A percentile compares a stretch with the other conserved stretches of the same genome.
Evolutionary conservation across 139 green algal genomes (phyloP).

Genomic region (Tetradesmus obliquus): DNA sequence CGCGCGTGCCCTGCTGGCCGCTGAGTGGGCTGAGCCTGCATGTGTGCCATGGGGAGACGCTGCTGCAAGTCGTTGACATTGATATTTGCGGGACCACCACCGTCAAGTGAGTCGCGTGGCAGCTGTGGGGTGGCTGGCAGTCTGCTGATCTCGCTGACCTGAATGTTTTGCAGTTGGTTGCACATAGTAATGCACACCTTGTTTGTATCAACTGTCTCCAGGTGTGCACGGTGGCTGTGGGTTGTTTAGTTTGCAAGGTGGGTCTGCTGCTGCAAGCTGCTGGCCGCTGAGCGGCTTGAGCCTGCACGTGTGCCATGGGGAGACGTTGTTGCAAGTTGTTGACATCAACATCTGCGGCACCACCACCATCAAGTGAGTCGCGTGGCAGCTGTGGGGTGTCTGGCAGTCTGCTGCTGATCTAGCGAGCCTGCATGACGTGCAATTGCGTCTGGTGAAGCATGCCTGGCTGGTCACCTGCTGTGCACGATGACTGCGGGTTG

Average conservation of each 20-base stretch:
- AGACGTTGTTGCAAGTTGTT: neutral
- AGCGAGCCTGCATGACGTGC: no score
- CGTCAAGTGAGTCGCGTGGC: neutral
- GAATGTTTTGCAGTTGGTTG: no score
- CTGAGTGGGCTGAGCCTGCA: neutral
- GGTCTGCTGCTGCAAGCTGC: no score
- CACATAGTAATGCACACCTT: no score
- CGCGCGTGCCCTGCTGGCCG: conserved; percentile 3
- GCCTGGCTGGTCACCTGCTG: no score
- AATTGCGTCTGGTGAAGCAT: no score
- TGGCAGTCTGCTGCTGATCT: no score
- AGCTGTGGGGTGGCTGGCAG: neutral
- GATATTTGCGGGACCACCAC: neutral
- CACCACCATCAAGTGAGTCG: neutral
- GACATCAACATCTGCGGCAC: conserved; percentile 4
- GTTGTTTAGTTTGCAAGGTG: no score
- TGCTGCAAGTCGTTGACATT: neutral
- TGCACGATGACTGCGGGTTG: no score
- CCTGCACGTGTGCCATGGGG: neutral
- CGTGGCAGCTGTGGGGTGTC: neutral
- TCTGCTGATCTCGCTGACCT: no score
- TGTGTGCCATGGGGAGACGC: neutral
- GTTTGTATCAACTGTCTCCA: no score
- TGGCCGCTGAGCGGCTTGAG: neutral
- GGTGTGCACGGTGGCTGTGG: no score